Evolutionary conservation across 1,284 basidiomycete genomes (phyloP), one percentile per base, ranked within the genome.

Genomic region (Tylopilus sp.): DNA sequence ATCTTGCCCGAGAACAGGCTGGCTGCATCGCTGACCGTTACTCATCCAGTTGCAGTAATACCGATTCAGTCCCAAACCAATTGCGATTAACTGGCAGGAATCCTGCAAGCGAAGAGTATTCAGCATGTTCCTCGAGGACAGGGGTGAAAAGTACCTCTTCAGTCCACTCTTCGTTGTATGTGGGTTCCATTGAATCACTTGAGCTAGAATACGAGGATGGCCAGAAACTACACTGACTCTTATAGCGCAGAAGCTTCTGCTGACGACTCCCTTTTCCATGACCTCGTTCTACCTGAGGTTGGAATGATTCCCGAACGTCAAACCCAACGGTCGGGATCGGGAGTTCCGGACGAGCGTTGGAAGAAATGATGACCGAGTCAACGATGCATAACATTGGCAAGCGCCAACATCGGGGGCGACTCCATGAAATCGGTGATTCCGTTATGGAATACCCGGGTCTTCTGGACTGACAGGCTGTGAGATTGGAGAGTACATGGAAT

Each of bases 101-200:
- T 38, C 36, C 62, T 64, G 22, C 18, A 57, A 38, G 53, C 5
- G 18, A 57, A 19, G 22, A 7, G 7, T 22, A 9, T 49, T 64
- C 41, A 64, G 49, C 32, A 51, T 49, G 8, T 49, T 49, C n/a
- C 47, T 49, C 47, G n/a, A 24, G 47, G n/a, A 49, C n/a, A 49
- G 15, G n/a, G 47, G n/a, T n/a, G 47, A 24, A 24, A 24, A 15
- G 10, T 49, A 49, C 47, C n/a, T 49, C 47, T 49, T 49, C 47
- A 10, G 47, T 49, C 47, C 47, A 49, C 15, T 49, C 47, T 49
- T 12, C n/a, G n/a, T 49, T 49, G n/a, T 49, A 49, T n/a, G 13
- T 13, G 47, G 22, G n/a, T 24, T 49, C 22, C 47, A 49, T 49
- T 12, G 47, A 49, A 49, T 49, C 4, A 49, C 10, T 49, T 12